Base-by-base conservation (phyloP, 2,329 filamentous ascomycete species). In the Alternaria conjuncta region DNA sequence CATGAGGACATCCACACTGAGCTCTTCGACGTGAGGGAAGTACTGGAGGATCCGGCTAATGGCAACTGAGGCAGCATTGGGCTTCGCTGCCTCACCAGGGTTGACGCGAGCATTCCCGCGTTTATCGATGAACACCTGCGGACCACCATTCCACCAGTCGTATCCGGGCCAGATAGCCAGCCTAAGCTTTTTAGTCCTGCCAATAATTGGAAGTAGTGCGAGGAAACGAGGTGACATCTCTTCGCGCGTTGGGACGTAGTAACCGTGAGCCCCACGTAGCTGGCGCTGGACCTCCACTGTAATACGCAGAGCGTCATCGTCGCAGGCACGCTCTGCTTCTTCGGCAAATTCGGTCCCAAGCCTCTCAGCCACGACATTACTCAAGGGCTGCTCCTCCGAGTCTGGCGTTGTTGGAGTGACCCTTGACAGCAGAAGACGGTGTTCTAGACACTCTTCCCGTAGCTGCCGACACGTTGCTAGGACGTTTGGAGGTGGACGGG, bases 191-290 rank as follows among this genome's bases (percentile, higher is more conserved):
- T 55, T 68, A 1, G 68, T 44, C 36, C 54, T 61, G 7, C 66
- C 26, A 36, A 76, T 64, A 2, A 73, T 53, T 4, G 74, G 74
- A 2, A 73, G 47, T 9, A 77, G 26, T 5, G 66, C 67, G n/a
- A 74, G 26, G 36, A 78, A 75, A 2, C 68, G 71, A 41, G 75
- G 76, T 8, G 76, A 78, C 1, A 71, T 53, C 11, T 66, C 57
- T 10, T 70, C 61, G 13, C 75, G 74, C 2, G 44, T 32, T 2
- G 75, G 74, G 6, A 69, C 32, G 41, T 63, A 70, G 55, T 66
- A 74, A 2, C 75, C 73, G 41, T 71, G 68, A 2, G 41, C 25
- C 1, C 65, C 62, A 9, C 66, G 71, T n/a, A 66, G 59, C 4
- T 25, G 44, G 44, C 69, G 57, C 28, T 67, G 61, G 5, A 74